Evolutionary conservation across 495 filamentous ascomycete genomes (phyloP), one percentile per base, ranked within the genome.

Genomic region (Pyrenopolyporus hunteri): DNA sequence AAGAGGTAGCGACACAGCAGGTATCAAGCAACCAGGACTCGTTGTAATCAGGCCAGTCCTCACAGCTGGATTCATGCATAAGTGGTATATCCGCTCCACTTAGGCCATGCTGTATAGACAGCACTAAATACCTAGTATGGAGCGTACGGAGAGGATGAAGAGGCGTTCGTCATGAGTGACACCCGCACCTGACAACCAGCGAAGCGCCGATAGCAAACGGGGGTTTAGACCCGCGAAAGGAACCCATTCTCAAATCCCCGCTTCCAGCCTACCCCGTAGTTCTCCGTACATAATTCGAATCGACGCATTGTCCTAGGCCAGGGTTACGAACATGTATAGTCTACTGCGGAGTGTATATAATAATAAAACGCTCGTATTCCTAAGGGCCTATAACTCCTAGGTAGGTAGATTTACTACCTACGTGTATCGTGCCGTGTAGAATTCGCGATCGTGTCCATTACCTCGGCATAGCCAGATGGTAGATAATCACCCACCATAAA

Each of bases 151-250:
- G n/a, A n/a, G n/a, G n/a, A n/a, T n/a, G n/a, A n/a, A n/a, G n/a
- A n/a, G n/a, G n/a, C n/a, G n/a, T n/a, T n/a, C n/a, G n/a, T n/a
- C n/a, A n/a, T n/a, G n/a, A n/a, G n/a, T n/a, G n/a, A n/a, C n/a
- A n/a, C n/a, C n/a, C n/a, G n/a, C n/a, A n/a, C n/a, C n/a, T n/a
- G n/a, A n/a, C n/a, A n/a, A n/a, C n/a, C n/a, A n/a, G n/a, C 23
- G 32, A 59, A 56, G 56, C 45, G 61, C 49, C 39, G 43, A 50
- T 59, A 40, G 33, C 13, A 40, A 66, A n/a, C n/a, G 33, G 63
- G 57, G 52, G 57, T 52, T 61, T 42, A n/a, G 36, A 42, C 43
- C 39, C 42, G 33, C 19, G 17, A 35, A 50, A 2, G 11, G 32
- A 57, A 47, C 28, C 54, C 26, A 48, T 33, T 49, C 37, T 50